These are phyloP conservation scores for Musa itinerans DNA, from an alignment of 176 grass and related monocot genomes.

Conservation along the genomic window DNA sequence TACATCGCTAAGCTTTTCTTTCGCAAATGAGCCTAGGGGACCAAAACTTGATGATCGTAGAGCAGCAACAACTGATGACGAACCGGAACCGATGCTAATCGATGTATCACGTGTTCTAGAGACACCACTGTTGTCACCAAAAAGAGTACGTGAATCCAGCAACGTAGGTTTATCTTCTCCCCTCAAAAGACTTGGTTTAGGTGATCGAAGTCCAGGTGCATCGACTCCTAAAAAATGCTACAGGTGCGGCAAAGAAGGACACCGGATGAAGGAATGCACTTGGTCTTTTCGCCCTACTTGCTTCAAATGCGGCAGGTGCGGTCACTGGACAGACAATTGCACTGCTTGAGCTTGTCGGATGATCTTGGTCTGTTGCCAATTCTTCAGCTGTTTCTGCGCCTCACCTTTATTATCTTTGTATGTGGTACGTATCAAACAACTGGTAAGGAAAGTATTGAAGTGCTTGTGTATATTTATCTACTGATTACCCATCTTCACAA, in stretches of 20 bases:
- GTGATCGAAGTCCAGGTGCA: not conserved
- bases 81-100: too few species aligned
- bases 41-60: not conserved
- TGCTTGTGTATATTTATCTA: too few species aligned
- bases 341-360: not conserved
- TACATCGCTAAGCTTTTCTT: not conserved
- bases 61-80: too few species aligned
- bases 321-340: slow-evolving; percentile 22
- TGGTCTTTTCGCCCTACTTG: not conserved
- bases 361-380: not conserved
- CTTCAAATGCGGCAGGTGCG: slow-evolving; percentile 6
- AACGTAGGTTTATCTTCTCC: not conserved
- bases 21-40: not conserved
- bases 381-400: too few species aligned
- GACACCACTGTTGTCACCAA: not conserved
- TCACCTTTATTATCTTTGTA: too few species aligned
- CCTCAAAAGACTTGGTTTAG: not conserved
- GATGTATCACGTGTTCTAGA: not conserved
- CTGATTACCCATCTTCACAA: too few species aligned
- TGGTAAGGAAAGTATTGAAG: too few species aligned
- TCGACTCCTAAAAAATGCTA: not conserved
- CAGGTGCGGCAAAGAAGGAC: slow-evolving; percentile 20
- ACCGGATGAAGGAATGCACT: slow-evolving; percentile 12
- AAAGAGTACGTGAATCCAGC: not conserved
- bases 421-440: too few species aligned